phyloP scores from a whole-genome alignment of 208 protist genomes.

The Leishmania braziliensis region DNA sequence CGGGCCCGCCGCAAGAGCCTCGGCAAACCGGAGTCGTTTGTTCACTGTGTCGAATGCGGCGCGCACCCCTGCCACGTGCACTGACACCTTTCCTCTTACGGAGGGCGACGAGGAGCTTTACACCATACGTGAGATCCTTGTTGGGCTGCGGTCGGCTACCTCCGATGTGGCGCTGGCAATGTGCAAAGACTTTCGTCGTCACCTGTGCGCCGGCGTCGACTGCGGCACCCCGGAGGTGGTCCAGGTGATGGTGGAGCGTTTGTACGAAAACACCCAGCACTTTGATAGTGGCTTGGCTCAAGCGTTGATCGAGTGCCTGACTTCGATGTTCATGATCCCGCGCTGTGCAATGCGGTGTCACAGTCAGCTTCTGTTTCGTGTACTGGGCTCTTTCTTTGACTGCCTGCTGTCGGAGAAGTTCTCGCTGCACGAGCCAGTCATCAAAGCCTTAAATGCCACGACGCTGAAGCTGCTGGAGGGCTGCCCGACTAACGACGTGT shows the following conservation, averaged over 20 bases:
- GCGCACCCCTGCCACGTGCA: not conserved
- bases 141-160: conserved; percentile 69
- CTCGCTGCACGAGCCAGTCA: conserved; percentile 62
- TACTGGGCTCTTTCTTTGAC: conserved; percentile 83
- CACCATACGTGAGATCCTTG: conserved; percentile 80
- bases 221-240: conserved; percentile 81
- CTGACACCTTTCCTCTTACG: not conserved
- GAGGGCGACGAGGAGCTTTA: conserved; percentile 49
- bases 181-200: conserved; percentile 71
- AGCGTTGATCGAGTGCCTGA: conserved; percentile 68
- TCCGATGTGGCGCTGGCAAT: conserved; percentile 53
- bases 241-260: conserved; percentile 76
- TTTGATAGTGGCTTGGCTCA: conserved; percentile 61
- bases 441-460: conserved; percentile 86
- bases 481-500: conserved; percentile 74
- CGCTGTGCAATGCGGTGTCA: conserved; percentile 59
- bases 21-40: not conserved
- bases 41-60: not conserved
- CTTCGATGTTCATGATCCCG: conserved; percentile 57
- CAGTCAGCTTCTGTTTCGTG: conserved; percentile 68
- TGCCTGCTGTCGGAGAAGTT: conserved; percentile 86
- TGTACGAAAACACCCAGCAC: conserved; percentile 70
- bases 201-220: conserved; percentile 61
- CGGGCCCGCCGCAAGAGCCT: too few species aligned
- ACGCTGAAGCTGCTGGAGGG: conserved; percentile 76